A percentile compares a stretch with the other conserved stretches of the same genome.
Conservation (phyloP, 2,329 filamentous ascomycete genomes). For the Neospermospora avenae region DNA sequence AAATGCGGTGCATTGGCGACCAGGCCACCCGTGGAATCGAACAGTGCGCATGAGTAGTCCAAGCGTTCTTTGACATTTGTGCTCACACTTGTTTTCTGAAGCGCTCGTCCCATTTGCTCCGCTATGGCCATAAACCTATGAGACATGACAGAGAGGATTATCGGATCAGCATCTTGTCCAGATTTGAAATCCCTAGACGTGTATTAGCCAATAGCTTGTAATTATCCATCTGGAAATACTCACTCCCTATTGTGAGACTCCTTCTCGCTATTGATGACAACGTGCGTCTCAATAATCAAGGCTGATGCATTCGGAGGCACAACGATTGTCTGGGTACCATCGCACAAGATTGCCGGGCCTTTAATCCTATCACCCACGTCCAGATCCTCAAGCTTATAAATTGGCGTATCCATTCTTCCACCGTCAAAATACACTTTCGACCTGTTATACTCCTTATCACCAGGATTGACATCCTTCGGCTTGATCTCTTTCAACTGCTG, state of each 20-base stretch:
- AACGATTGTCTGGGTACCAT: conserved; percentile 88
- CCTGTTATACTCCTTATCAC: conserved; percentile 61
- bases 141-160: conserved; percentile 74
- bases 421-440: conserved; percentile 81
- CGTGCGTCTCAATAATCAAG: conserved; percentile 77
- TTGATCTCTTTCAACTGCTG: conserved; percentile 72
- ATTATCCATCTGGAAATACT: conserved; percentile 28
- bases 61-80: conserved; percentile 80
- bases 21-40: conserved; percentile 70
- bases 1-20: conserved; percentile 80
- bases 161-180: conserved; percentile 61
- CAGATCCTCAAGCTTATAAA: conserved; percentile 79
- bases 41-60: conserved; percentile 80
- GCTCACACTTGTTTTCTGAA: conserved; percentile 77
- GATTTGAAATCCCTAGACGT: conserved; percentile 14
- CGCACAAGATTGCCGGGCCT: conserved; percentile 83
- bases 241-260: conserved; percentile 45
- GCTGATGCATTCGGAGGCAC: conserved; percentile 77
- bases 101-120: conserved; percentile 76
- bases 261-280: conserved; percentile 74
- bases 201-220: not conserved
- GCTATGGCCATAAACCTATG: conserved; percentile 84
- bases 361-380: conserved; percentile 67
- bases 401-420: conserved; percentile 70
- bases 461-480: conserved; percentile 42